These are phyloP conservation scores for Taiozyma onychis DNA, from an alignment of 1,139 yeast genomes.

Conservation along the genomic window DNA sequence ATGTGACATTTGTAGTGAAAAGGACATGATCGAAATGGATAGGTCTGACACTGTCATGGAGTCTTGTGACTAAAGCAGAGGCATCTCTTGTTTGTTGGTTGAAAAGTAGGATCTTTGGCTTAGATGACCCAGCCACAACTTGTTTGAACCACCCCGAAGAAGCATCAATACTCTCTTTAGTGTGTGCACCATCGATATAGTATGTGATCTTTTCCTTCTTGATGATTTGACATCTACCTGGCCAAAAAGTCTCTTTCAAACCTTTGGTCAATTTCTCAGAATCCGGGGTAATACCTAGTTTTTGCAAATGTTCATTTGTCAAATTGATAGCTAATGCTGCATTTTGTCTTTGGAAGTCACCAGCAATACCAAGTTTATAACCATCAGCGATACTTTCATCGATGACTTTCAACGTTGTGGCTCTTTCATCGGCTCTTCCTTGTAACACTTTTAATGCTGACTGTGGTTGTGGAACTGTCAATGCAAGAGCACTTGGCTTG, in stretches of 20 bases:
- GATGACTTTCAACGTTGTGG: slow-evolving; percentile 48
- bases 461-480: slow-evolving; percentile 50
- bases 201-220: slow-evolving; percentile 51
- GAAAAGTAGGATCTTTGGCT: slow-evolving; percentile 53
- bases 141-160: slow-evolving; percentile 73
- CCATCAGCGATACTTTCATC: slow-evolving; percentile 29
- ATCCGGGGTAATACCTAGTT: slow-evolving; percentile 35
- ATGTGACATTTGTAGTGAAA: slow-evolving; percentile 89
- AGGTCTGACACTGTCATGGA: slow-evolving; percentile 39
- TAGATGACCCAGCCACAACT: slow-evolving; percentile 8
- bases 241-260: slow-evolving; percentile 71
- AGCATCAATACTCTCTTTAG: slow-evolving; percentile 76
- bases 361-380: slow-evolving; percentile 68
- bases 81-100: slow-evolving; percentile 96
- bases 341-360: slow-evolving; percentile 77
- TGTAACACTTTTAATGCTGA: slow-evolving; percentile 47
- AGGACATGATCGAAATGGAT: slow-evolving; percentile 64
- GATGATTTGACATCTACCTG: slow-evolving; percentile 87
- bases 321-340: slow-evolving; percentile 86
- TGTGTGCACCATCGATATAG: slow-evolving; percentile 96
- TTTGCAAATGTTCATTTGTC: slow-evolving; percentile 54
- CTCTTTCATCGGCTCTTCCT: slow-evolving; percentile 63
- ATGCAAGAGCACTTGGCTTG: slow-evolving; percentile 62
- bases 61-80: slow-evolving; percentile 48
- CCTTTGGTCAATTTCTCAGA: slow-evolving; percentile 50